These are phyloP conservation scores for Talaromyces amestolkiae DNA, from an alignment of 2,329 filamentous ascomycete genomes.

Conservation along the genomic window DNA sequence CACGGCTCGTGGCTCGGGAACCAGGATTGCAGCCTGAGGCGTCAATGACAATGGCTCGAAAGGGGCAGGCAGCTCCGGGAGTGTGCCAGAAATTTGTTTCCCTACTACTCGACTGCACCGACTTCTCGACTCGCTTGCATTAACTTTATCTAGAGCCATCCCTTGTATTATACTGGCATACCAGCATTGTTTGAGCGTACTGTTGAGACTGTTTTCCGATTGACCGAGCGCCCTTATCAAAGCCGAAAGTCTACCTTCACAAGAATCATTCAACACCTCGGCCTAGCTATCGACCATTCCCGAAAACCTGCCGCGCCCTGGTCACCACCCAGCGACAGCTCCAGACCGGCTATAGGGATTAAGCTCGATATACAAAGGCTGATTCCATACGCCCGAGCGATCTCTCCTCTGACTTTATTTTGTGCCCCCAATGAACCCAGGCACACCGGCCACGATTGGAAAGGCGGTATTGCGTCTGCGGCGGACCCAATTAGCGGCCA, in stretches of 20 bases:
- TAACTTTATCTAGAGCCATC: neutral
- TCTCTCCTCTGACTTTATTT: neutral
- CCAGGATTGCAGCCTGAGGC: neutral
- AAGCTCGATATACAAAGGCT: neutral
- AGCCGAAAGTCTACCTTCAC: neutral
- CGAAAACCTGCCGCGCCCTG: neutral
- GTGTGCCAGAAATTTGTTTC: neutral
- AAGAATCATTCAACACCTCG: slow-evolving; percentile 7
- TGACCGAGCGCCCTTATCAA: neutral
- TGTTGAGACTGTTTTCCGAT: neutral
- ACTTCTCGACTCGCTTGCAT: neutral
- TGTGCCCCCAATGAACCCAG: slow-evolving; percentile 11
- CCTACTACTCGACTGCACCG: neutral
- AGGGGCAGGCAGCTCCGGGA: neutral
- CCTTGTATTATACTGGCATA: neutral
- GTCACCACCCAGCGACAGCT: neutral
- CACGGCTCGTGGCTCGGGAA: neutral
- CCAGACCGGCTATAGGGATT: neutral
- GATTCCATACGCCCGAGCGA: neutral
- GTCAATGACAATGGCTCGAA: neutral
- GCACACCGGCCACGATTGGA: slow-evolving; percentile 1
- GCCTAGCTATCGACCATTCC: neutral
- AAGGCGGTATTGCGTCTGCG: neutral
- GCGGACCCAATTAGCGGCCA: slow-evolving; percentile 19
- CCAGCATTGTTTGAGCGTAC: neutral